Evolutionary conservation across 2,329 filamentous ascomycete genomes (phyloP).

Genomic region (Leptoxyphium fumago): DNA sequence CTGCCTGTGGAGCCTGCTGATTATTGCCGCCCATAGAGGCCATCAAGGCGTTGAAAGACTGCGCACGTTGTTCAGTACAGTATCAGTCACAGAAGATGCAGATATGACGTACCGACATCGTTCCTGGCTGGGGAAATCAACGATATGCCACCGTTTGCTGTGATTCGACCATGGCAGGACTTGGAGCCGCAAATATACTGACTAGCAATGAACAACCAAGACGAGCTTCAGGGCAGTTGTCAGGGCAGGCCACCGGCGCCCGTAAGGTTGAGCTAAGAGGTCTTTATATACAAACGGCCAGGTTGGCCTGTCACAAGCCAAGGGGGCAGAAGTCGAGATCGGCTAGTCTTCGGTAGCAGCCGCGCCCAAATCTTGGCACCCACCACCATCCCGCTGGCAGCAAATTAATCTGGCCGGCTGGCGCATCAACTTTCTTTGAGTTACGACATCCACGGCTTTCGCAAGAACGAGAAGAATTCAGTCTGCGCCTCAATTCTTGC

Average conservation of each 20-base stretch:
- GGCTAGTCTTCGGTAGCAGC: not conserved
- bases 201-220: too few relatives aligned
- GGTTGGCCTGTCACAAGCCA: not conserved
- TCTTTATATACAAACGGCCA: not conserved
- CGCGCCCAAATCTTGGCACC: not conserved
- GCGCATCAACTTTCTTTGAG: not conserved
- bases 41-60: constrained; percentile 18
- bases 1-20: too few relatives aligned
- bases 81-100: not conserved
- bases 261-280: not conserved
- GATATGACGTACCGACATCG: not conserved
- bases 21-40: constrained; percentile 6
- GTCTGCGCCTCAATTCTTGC: constrained; percentile 76
- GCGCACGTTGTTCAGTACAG: constrained; percentile 4
- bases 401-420: constrained; percentile 4
- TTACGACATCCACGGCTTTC: not conserved
- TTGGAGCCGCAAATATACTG: not conserved
- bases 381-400: not conserved
- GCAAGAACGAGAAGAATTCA: constrained; percentile 84
- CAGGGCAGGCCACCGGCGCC: too few relatives aligned
- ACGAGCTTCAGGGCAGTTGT: too few relatives aligned
- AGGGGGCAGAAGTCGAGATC: not conserved
- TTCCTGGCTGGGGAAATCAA: not conserved
- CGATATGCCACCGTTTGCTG: not conserved
- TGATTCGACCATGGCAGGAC: not conserved